A percentile compares a stretch with the other conserved stretches of the same genome.
These are phyloP conservation scores for Scheffersomyces ergatensis DNA, from an alignment of 805 yeast species.

Conservation along the genomic window DNA sequence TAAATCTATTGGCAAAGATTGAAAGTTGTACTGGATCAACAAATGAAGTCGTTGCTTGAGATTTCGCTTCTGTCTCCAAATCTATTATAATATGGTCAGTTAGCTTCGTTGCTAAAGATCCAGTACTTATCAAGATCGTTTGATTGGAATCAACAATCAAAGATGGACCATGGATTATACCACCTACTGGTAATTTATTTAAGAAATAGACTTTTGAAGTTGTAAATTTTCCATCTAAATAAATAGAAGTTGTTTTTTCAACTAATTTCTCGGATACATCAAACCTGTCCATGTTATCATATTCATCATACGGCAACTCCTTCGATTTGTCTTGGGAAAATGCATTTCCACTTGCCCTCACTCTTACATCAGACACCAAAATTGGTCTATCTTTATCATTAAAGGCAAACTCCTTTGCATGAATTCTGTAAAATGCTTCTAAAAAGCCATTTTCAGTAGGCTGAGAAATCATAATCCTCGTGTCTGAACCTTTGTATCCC, in stretches of 20 bases:
- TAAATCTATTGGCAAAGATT: constrained; percentile 39
- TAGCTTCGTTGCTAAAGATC: constrained; percentile 26
- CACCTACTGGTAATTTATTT: constrained; percentile 17
- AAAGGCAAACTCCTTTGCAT: constrained; percentile 34
- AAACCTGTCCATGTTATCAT: constrained; percentile 26
- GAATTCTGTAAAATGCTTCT: constrained; percentile 22
- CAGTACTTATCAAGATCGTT: constrained; percentile 30
- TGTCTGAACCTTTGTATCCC: constrained; percentile 87
- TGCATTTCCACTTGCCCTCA: constrained; percentile 60
- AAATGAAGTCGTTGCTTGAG: constrained; percentile 19
- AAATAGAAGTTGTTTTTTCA: constrained; percentile 17
- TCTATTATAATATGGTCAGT: constrained; percentile 27
- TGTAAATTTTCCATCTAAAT: constrained; percentile 28
- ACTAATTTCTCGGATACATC: constrained; percentile 4
- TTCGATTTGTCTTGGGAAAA: constrained; percentile 62
- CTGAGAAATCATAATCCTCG: constrained; percentile 64
- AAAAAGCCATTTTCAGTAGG: constrained; percentile 20
- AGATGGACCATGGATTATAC: constrained; percentile 24
- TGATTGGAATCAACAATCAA: constrained; percentile 34
- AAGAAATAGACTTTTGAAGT: constrained; percentile 20
- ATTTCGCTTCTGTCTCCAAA: constrained; percentile 20
- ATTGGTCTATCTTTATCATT: constrained; percentile 36
- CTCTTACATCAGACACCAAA: constrained; percentile 38
- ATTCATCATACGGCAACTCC: constrained; percentile 50
- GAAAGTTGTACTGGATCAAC: constrained; percentile 39